A percentile compares a stretch with the other conserved stretches of the same genome.
Evolutionary conservation across 2,329 filamentous ascomycete genomes (phyloP).

Genomic region (Aspergillus persii): DNA sequence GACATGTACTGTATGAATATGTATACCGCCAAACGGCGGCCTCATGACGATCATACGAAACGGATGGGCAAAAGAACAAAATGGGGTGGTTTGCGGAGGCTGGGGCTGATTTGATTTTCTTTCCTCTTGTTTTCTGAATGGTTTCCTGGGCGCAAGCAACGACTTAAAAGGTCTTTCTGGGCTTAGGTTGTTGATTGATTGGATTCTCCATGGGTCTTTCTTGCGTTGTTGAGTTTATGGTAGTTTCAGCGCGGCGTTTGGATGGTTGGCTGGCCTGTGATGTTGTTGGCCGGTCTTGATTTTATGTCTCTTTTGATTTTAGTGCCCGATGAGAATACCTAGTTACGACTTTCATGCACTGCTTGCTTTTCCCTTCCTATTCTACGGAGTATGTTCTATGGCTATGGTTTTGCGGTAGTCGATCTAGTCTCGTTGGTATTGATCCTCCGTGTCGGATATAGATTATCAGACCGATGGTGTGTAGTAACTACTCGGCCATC

Average conservation of each 20-base stretch:
- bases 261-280: not conserved
- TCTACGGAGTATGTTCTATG: too few species aligned
- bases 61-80: conserved; percentile 3
- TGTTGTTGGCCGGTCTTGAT: not conserved
- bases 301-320: not conserved
- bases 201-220: not conserved
- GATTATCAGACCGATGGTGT: not conserved
- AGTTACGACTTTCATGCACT: not conserved
- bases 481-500: not conserved
- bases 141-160: conserved; percentile 7
- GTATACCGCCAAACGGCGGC: conserved; percentile 12
- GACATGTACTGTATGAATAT: conserved; percentile 28
- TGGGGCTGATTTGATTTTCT: not conserved
- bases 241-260: conserved; percentile 11
- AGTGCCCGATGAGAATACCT: not conserved
- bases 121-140: conserved; percentile 3
- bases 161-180: not conserved
- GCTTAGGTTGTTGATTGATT: conserved; percentile 1
- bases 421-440: not conserved
- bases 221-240: not conserved
- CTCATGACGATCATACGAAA: conserved; percentile 14
- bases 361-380: not conserved
- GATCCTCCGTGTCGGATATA: not conserved
- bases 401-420: too few species aligned
- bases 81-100: not conserved